phyloP scores from a whole-genome alignment of 2,329 filamentous ascomycete genomes.

The Trichoderma sp. region DNA sequence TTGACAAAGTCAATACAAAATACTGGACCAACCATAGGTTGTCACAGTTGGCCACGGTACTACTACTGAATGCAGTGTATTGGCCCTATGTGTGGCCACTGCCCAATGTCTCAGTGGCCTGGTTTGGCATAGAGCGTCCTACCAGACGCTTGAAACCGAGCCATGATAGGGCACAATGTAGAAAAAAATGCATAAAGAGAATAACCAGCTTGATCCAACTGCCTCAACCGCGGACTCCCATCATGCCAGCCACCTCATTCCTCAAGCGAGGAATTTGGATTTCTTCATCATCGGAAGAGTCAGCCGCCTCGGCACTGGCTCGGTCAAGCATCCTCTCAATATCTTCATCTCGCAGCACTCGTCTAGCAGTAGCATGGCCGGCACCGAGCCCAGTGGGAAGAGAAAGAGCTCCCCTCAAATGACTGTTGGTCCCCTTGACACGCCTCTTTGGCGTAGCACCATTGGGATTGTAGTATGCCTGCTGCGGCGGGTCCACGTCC shows the following conservation, averaged over 20 bases:
- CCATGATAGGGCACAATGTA: neutral
- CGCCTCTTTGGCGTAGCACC: constrained; percentile 47
- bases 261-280: constrained; percentile 50
- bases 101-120: neutral
- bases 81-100: neutral
- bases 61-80: neutral
- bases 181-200: neutral
- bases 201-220: no score
- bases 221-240: constrained; percentile 31
- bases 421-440: constrained; percentile 43
- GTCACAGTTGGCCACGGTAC: neutral
- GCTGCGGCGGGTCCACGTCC: constrained; percentile 47
- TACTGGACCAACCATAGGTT: neutral
- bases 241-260: constrained; percentile 35
- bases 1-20: neutral
- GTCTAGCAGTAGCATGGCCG: constrained; percentile 41
- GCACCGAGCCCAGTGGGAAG: constrained; percentile 52
- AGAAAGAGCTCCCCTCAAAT: constrained; percentile 47
- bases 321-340: constrained; percentile 61
- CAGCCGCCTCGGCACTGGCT: constrained; percentile 50
- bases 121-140: neutral
- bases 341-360: constrained; percentile 54
- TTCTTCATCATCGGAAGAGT: constrained; percentile 60
- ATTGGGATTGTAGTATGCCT: constrained; percentile 32
- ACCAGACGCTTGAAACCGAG: neutral